Base-by-base conservation (phyloP, 768 basidiomycete species). In the Lactarius psammicola region DNA sequence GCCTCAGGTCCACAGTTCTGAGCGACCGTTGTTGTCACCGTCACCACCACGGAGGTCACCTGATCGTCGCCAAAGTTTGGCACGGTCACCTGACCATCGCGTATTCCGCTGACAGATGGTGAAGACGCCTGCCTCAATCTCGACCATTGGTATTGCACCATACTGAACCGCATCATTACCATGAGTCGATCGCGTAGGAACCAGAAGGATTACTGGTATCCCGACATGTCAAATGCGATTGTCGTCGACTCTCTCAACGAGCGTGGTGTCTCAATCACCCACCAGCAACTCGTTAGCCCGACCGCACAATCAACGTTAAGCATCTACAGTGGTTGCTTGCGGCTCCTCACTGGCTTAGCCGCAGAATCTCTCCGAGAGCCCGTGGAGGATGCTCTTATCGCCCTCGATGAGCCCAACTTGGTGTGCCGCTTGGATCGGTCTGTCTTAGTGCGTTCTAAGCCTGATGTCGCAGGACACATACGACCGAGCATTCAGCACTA, bases 251-350 rank as follows among this genome's bases (percentile, higher is more conserved):
- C 87, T 2, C 82, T 94, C 30, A 77, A 81, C 6, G 85, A 82
- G 28, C 92, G 90, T 88, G 87, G 85, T 1, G 78, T 92, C 34
- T 78, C 83, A 9, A 81, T 91, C 38, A 86, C 81, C 69, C 80
- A 81, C 55, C 86, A 89, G 59, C 88, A 92, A 68, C 85, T 94
- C 51, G 72, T 81, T 51, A 80, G 81, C 20, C 92, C 92, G 1
- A 84, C 84, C 1, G 71, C 85, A 0, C 89, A 92, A 51, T 90
- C 91, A 69, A 88, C 92, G 34, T 81, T 86, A 42, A 79, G 78
- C 59, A 82, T 92, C 23, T 93, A 89, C 76, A 80, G 79, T 65
- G 84, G 87, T 9, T 90, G 90, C 72, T 81, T 94, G 49, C 82
- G 87, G 49, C 87, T 89, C 71, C 85, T 91, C 64, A 87, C 87